Conservation (phyloP, 306 rosid genomes). For the Dalbergia oliveri region DNA sequence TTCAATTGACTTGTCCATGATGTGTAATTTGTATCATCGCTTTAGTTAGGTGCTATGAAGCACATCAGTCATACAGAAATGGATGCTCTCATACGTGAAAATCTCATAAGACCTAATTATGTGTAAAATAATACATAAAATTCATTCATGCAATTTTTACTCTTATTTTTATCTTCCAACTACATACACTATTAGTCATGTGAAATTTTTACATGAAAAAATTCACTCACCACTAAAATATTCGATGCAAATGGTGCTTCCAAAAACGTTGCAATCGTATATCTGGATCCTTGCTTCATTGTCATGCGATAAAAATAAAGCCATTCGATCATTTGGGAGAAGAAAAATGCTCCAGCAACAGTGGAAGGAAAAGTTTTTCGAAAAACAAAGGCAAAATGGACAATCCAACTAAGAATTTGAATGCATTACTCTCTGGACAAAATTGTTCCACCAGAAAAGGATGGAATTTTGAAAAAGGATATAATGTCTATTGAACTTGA, state of each 20-base stretch:
- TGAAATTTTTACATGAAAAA: no score
- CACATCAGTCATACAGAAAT: no score
- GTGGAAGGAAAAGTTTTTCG: background rate
- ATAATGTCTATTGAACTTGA: slow-evolving; percentile 21
- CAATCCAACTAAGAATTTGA: background rate
- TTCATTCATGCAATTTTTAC: no score
- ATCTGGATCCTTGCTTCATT: no score
- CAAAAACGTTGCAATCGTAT: background rate
- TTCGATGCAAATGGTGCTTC: background rate
- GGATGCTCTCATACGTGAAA: no score
- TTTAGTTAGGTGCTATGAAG: background rate
- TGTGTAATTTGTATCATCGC: background rate
- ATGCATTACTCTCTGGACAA: slow-evolving; percentile 14
- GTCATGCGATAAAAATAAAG: background rate
- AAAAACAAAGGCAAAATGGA: background rate
- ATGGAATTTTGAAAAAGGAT: slow-evolving; percentile 31
- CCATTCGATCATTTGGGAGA: background rate
- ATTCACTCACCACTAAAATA: no score
- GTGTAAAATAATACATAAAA: no score
- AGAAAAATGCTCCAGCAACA: background rate
- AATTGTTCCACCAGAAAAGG: slow-evolving; percentile 1
- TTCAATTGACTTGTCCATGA: background rate
- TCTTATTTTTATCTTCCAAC: no score
- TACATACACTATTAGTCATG: no score
- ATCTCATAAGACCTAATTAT: no score